Evolutionary conservation across 495 filamentous ascomycete species (phyloP).

Genomic region (Aspergillus avenaceus): DNA sequence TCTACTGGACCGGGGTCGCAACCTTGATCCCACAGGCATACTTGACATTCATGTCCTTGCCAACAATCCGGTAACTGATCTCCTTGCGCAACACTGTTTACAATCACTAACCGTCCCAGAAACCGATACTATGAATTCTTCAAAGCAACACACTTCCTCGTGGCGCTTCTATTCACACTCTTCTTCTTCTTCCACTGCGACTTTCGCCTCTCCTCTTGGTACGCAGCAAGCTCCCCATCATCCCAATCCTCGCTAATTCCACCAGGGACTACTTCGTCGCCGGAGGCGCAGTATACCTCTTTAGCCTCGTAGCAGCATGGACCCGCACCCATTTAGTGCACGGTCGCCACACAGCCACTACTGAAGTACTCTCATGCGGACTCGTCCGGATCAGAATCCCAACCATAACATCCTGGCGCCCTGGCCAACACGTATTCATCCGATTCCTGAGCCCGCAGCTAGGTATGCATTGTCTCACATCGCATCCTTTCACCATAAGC

Average conservation of each 20-base stretch:
- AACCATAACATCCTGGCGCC: slow-evolving; percentile 39
- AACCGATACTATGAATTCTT: slow-evolving; percentile 59
- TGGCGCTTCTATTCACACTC: slow-evolving; percentile 48
- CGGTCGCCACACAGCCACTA: slow-evolving; percentile 40
- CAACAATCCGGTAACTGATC: slow-evolving; percentile 40
- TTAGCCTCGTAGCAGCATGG: slow-evolving; percentile 37
- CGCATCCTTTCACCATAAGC: slow-evolving; percentile 52
- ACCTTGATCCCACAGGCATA: slow-evolving; percentile 53
- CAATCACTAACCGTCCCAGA: slow-evolving; percentile 16
- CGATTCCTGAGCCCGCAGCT: slow-evolving; percentile 34
- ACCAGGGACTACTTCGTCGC: slow-evolving; percentile 59
- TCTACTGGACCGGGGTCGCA: slow-evolving; percentile 54
- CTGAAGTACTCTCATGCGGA: slow-evolving; percentile 37
- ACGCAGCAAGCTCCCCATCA: slow-evolving; percentile 7
- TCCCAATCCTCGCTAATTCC: slow-evolving; percentile 1
- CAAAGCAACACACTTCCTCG: slow-evolving; percentile 51
- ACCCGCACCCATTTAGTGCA: slow-evolving; percentile 43
- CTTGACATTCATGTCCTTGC: slow-evolving; percentile 48
- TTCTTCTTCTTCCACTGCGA: slow-evolving; percentile 60
- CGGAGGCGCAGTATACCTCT: slow-evolving; percentile 44
- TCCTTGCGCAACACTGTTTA: background rate
- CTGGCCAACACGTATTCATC: slow-evolving; percentile 50
- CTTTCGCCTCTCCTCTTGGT: slow-evolving; percentile 53
- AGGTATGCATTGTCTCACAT: slow-evolving; percentile 36
- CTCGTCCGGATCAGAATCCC: slow-evolving; percentile 44